Base-by-base conservation (phyloP, 1,284 basidiomycete genomes). In the Ganoderma multipileum region DNA sequence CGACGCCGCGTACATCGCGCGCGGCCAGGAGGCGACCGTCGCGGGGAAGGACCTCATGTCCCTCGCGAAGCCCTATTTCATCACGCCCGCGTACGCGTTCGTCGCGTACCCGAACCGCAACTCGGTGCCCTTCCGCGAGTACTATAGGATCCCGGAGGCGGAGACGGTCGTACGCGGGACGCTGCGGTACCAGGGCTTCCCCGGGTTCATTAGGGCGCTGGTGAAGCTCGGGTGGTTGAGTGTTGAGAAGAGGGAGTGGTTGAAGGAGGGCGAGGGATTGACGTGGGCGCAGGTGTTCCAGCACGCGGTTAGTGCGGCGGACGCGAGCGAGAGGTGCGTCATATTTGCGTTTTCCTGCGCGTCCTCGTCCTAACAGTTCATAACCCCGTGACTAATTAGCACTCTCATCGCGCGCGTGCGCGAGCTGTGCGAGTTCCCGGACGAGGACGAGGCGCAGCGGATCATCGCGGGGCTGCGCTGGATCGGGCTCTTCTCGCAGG, bases 81-180 rank as follows among this genome's bases (percentile, higher is more conserved):
- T 99, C 82, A 92, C 95, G 28, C 97, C 97, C 33, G 96, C 95
- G 6, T 97, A 95, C 79, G 96, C 95, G 12, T 98, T 99, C 78
- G 96, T 99, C 74, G 95, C 93, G 57, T 99, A 99, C 85, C 97
- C 97, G 68, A 99, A 99, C 87, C 91, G 98, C 52, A 94, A 99
- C 85, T 97, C 95, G 30, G 89, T 91, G 16, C 92, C 94, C 7
- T 99, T 97, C 90, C 86, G 86, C 72, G 87, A 92, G 77, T 92
- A 79, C 79, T 99, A 99, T 86, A 85, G 88, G 75, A 98, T 99
- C 75, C 95, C 95, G 20, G 97, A 99, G 81, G 95, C 95, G 20
- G 89, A 98, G 84, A 97, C 95, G 12, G 87, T 97, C 68, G 87
- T 98, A 68, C 90, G 98, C 60, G 97, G 98, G 58, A 99, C 98